A percentile compares a stretch with the other conserved stretches of the same genome.
phyloP scores from a whole-genome alignment of 2,329 filamentous ascomycete species.

The Basipetospora chlamydospora region DNA sequence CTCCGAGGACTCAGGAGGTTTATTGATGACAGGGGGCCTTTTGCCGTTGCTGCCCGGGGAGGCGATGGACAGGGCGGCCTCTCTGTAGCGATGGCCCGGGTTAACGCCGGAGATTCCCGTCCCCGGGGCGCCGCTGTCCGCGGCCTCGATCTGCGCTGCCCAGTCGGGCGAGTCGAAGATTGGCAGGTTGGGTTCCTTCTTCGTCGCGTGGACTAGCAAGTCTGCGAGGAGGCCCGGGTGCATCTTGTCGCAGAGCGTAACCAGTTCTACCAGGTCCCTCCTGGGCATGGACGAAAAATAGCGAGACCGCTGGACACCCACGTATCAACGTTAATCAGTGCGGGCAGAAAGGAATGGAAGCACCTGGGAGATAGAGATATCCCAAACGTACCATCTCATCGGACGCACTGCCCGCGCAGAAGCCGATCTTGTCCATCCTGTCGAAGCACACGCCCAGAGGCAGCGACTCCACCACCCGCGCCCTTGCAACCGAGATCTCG shows the following conservation, averaged over 20 bases:
- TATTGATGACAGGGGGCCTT: too few relatives aligned
- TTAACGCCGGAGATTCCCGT: constrained; percentile 6
- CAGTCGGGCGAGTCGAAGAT: constrained; percentile 27
- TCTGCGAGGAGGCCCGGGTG: constrained; percentile 25
- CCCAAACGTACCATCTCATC: constrained; percentile 16
- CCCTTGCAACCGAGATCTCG: constrained; percentile 17
- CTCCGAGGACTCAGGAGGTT: constrained; percentile 6
- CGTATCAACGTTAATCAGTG: too few relatives aligned
- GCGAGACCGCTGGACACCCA: too few relatives aligned
- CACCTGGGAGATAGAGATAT: too few relatives aligned
- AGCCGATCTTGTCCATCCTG: constrained; percentile 23
- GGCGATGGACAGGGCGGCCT: neutral
- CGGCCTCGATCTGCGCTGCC: constrained; percentile 15
- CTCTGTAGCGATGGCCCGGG: neutral
- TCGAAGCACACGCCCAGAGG: constrained; percentile 18
- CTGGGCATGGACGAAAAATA: constrained; percentile 24
- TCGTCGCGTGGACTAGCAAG: constrained; percentile 26
- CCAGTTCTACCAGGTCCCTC: constrained; percentile 23
- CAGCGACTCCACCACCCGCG: constrained; percentile 17
- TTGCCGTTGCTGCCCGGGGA: neutral
- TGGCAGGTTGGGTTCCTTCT: constrained; percentile 25
- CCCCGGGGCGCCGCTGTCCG: neutral
- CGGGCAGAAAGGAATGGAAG: too few relatives aligned
- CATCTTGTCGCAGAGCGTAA: constrained; percentile 26
- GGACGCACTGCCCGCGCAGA: constrained; percentile 19